Evolutionary conservation across 2,329 filamentous ascomycete genomes (phyloP), one percentile per base, ranked within the genome.

Genomic region (Phaeophleospora eucalypticola): DNA sequence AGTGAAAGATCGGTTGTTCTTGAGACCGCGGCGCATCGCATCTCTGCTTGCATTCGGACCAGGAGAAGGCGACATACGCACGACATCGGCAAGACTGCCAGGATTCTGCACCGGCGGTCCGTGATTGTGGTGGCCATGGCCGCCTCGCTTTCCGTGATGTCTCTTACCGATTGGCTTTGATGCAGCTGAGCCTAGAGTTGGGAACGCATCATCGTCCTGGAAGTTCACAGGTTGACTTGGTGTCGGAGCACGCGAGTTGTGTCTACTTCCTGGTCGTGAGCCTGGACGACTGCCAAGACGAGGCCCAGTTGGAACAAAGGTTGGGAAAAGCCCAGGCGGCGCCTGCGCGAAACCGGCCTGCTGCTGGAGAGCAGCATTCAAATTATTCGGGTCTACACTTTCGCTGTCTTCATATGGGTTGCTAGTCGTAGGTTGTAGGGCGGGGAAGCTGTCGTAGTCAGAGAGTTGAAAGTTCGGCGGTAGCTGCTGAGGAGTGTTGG

Each of bases 201-300:
- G 93, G 61, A 98, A 98, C 0, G 91, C 93, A 62, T 98, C 93
- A 16, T 88, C 91, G 61, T 98, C 93, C 64, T 97, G 90, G 18
- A 95, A 83, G 48, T 66, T 65, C 10, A 59, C 58, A 16, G 87
- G 82, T 21, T 86, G 85, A 18, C 81, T 76, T 24, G 82, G 81
- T 20, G 81, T 81, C 12, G 76, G 65, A 24, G 81, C 77, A 36
- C 80, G 77, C 40, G 82, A 77, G 47, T 87, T 85, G 60, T 89
- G 87, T 29, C 90, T 83, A 65, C 91, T 97, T 51, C 82, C 82
- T 14, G 89, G 89, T 43, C 91, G 83, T 19, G 93, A 97, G 52
- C 86, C 82, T 18, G 87, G 79, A 19, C 84, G 84, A 45, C 81
- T 82, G 34, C 49, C 46, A 15, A 54, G 39, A 16, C 61, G 61